Evolutionary conservation across 345 rosid species (phyloP), one percentile per base, ranked within the genome.

Genomic region (Mallotus nudiflorus): DNA sequence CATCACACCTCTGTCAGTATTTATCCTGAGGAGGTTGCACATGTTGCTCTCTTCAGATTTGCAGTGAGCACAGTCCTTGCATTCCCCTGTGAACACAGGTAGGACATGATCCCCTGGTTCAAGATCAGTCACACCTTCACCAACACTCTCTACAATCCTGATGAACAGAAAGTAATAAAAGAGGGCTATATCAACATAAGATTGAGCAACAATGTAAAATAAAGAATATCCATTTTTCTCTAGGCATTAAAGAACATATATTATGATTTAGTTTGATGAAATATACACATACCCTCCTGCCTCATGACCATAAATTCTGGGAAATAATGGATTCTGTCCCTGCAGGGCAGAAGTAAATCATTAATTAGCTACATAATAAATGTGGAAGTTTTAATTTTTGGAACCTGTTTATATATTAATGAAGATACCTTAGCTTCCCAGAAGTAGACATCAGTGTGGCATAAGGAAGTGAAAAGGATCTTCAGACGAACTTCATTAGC

Each of bases 341-440:
- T 33, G 37, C 37, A 33, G 37, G 37, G 6, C 37, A 33, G 37
- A 33, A 33, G 37, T 33, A 33, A 33, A 33, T 33, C 37, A 33
- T n/a, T 70, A 51, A 56, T 27, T 20, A 13, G 56, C 3, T 7
- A 51, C 11, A 51, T 4, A 48, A n/a, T 20, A 4, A 52, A 22
- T 22, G 3, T 22, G 22, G n/a, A n/a, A n/a, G n/a, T n/a, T n/a
- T n/a, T n/a, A n/a, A n/a, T n/a, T n/a, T n/a, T n/a, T n/a, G n/a
- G n/a, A n/a, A n/a, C n/a, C n/a, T n/a, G n/a, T n/a, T n/a, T n/a
- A n/a, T n/a, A n/a, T n/a, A n/a, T n/a, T n/a, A n/a, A n/a, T n/a
- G n/a, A n/a, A n/a, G n/a, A n/a, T n/a, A 88, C 97, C 97, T 88
- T 92, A 11, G 98, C 95, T 69, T 92, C 98, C 98, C 98, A 92